Evolutionary conservation across 1,284 basidiomycete genomes (phyloP).

Genomic region (Fomes fomentarius): DNA sequence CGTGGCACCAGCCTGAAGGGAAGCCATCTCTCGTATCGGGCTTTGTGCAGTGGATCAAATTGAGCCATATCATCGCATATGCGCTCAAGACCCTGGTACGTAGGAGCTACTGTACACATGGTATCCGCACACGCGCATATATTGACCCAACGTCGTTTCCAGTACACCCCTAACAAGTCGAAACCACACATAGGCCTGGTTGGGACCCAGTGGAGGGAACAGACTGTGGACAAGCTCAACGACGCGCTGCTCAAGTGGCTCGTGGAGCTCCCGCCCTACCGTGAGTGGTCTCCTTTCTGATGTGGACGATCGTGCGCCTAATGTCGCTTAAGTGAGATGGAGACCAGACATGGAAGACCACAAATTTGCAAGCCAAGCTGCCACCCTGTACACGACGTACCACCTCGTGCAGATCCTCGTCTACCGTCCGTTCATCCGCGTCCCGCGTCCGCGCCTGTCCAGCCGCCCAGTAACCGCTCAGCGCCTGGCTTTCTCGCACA

Average conservation of each 20-base stretch:
- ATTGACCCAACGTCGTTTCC: neutral
- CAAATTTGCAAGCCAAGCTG: slow-evolving; percentile 67
- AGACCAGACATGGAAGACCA: slow-evolving; percentile 53
- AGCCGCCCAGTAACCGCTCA: slow-evolving; percentile 13
- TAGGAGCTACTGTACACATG: neutral
- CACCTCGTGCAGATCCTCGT: slow-evolving; percentile 74
- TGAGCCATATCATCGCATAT: slow-evolving; percentile 75
- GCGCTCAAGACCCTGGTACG: slow-evolving; percentile 69
- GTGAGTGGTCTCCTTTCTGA: slow-evolving; percentile 43
- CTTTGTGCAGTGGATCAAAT: slow-evolving; percentile 70
- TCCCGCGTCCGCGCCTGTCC: slow-evolving; percentile 27
- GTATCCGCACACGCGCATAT: no score
- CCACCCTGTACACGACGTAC: slow-evolving; percentile 69
- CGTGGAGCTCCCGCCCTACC: slow-evolving; percentile 67
- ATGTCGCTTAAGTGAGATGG: slow-evolving; percentile 61
- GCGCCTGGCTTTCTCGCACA: slow-evolving; percentile 39
- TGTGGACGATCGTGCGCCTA: neutral
- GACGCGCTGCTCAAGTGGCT: slow-evolving; percentile 75
- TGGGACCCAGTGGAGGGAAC: slow-evolving; percentile 57
- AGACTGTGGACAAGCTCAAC: slow-evolving; percentile 74
- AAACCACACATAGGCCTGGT: slow-evolving; percentile 53
- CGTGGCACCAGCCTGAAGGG: slow-evolving; percentile 66
- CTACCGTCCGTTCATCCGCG: slow-evolving; percentile 74
- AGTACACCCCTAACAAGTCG: slow-evolving; percentile 77
- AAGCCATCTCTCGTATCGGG: slow-evolving; percentile 62